Percentiles rank a stretch among this genome's conserved stretches.
phyloP scores from a whole-genome alignment of 495 filamentous ascomycete genomes.

The Talaromyces stipitatus region DNA sequence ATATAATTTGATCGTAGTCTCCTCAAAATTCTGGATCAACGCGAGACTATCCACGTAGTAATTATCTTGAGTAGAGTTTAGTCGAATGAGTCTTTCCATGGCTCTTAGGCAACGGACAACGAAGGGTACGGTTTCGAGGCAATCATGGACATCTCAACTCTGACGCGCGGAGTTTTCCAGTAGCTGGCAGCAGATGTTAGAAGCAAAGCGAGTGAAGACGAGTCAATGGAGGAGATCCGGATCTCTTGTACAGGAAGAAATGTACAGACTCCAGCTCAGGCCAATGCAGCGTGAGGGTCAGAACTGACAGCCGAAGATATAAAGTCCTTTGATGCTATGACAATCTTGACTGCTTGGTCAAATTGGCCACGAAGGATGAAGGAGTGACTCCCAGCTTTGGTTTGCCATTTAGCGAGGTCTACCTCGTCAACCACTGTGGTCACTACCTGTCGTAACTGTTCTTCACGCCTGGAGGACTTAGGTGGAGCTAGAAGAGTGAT shows the following conservation, averaged over 20 bases:
- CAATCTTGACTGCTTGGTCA: constrained; percentile 4
- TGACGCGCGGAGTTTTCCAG: neutral
- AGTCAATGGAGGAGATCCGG: neutral
- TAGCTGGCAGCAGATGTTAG: neutral
- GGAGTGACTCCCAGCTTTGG: neutral
- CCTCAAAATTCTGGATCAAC: neutral
- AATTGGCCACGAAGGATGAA: constrained; percentile 4
- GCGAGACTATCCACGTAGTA: neutral
- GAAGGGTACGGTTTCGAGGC: constrained; percentile 4
- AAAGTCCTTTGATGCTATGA: constrained; percentile 9
- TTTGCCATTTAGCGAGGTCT: neutral
- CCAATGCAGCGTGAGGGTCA: constrained; percentile 9
- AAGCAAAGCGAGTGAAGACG: neutral
- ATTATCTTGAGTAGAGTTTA: neutral
- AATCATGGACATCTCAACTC: constrained; percentile 4
- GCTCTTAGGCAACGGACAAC: constrained; percentile 3
- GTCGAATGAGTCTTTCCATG: neutral
- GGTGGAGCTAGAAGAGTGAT: neutral
- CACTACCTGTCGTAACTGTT: constrained; percentile 2
- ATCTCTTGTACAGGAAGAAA: constrained; percentile 7
- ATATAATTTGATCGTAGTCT: constrained; percentile 5
- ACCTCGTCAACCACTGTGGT: neutral
- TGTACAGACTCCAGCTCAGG: constrained; percentile 8
- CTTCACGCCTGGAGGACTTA: neutral
- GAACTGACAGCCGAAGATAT: constrained; percentile 6